Percentiles rank a stretch among this genome's conserved stretches.
These are phyloP conservation scores for Picea abies DNA, from an alignment of 83 land plant species.

Conservation along the genomic window DNA sequence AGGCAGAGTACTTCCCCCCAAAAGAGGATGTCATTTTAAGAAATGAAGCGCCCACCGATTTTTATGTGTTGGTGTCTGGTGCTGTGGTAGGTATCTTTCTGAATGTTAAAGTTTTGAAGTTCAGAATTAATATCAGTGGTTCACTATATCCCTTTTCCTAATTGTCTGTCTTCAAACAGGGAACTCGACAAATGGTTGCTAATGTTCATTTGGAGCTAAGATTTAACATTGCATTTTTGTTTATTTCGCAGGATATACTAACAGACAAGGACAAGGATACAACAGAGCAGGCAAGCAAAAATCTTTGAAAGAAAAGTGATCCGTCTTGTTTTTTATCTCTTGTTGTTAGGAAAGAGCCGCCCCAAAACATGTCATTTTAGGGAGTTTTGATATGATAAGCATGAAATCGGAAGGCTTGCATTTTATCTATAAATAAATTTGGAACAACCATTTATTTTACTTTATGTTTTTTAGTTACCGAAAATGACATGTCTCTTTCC, in stretches of 20 bases:
- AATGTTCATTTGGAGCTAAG: background rate
- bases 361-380: background rate
- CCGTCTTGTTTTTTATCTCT: background rate
- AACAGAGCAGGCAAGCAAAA: conserved; percentile 46
- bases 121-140: conserved; percentile 6
- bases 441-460: background rate
- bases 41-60: conserved; percentile 82
- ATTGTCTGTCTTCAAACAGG: background rate
- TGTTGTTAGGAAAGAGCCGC: background rate
- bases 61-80: conserved; percentile 70
- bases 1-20: conserved; percentile 74
- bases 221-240: background rate
- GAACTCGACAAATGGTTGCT: background rate
- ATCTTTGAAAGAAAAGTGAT: background rate
- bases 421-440: background rate
- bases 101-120: no score
- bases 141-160: background rate
- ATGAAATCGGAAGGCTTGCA: background rate
- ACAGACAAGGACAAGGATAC: conserved; percentile 30
- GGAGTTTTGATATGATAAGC: background rate
- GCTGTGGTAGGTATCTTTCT: conserved; percentile 46
- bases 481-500: background rate
- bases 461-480: background rate
- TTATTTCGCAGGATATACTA: conserved; percentile 48
- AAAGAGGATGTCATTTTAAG: conserved; percentile 75